Base-by-base conservation (phyloP, 148 eudicot species). In the Camellia granthamiana region DNA sequence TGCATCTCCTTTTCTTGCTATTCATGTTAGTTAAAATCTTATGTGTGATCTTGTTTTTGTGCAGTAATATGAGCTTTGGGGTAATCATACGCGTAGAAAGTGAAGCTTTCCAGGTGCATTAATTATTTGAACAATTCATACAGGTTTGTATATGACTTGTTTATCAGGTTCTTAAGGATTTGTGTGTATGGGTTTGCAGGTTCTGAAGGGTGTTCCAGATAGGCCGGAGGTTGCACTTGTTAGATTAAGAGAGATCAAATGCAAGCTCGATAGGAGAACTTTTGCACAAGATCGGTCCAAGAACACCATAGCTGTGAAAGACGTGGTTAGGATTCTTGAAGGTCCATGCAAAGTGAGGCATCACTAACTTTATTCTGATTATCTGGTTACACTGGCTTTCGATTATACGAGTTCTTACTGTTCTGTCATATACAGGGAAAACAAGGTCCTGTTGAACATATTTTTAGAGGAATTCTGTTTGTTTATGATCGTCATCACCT, bases 391-490 rank as follows among this genome's bases (percentile, higher is more conserved):
- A 23, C 42, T 30, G 30, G 69, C 59, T 30, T 49, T 52, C 61
- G 54, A 65, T 75, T 4, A 19, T 70, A 4, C 30, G 6, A 47
- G 12, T 61, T n/a, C 47, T 66, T 16, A 15, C 46, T 77, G 6
- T 54, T 72, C 74, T 81, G 41, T 77, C 30, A 66, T 78, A n/a
- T 84, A 74, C 87, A 96, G 99, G 99, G 98, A 18, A 94, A 92
- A 82, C 99, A 96, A 89, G 99, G 99, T 78, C 97, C 99, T 55
- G 95, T 96, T 66, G 98, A 96, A 80, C 98, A 96, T 84, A 96
- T 96, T 21, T 92, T 66, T 83, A 88, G 85, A 81, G 97, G 98
- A 69, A 83, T 91, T 66, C 78, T 96, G 54, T 96, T 96, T 84
- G 84, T 96, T 73, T 91, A 73, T 60, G 99, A 96, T 82, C 95